These are phyloP conservation scores for Dipsacomyces acuminosporus DNA, from an alignment of 371 early-diverging fungal species.

Conservation along the genomic window DNA sequence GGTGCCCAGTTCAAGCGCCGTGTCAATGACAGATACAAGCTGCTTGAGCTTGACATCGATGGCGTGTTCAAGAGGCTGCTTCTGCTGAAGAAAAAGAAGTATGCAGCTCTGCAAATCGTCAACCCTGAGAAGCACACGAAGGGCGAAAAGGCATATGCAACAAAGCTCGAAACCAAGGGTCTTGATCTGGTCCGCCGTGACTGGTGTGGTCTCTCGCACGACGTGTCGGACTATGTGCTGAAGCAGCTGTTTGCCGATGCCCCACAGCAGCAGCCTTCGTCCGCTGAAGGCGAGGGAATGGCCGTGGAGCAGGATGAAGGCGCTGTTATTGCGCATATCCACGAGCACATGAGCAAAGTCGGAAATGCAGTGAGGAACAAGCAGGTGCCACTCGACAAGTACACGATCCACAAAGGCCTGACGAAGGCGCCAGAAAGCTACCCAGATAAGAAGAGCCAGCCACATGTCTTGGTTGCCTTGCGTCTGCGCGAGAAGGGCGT, in stretches of 20 bases:
- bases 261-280: conserved; percentile 37
- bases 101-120: conserved; percentile 85
- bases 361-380: conserved; percentile 71
- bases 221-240: conserved; percentile 79
- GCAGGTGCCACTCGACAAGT: conserved; percentile 74
- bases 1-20: conserved; percentile 74
- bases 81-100: conserved; percentile 99
- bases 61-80: conserved; percentile 92
- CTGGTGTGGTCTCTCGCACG: conserved; percentile 94
- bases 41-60: conserved; percentile 98
- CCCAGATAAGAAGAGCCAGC: conserved; percentile 81
- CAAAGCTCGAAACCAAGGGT: conserved; percentile 91
- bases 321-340: conserved; percentile 70
- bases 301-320: conserved; percentile 60
- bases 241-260: conserved; percentile 62
- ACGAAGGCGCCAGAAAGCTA: conserved; percentile 94
- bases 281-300: conserved; percentile 1
- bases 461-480: conserved; percentile 96
- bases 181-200: conserved; percentile 98
- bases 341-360: conserved; percentile 63
- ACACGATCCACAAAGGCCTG: conserved; percentile 91
- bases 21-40: conserved; percentile 89
- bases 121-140: conserved; percentile 48
- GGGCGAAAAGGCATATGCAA: conserved; percentile 49
- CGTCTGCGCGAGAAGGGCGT: conserved; percentile 72